A percentile compares a stretch with the other conserved stretches of the same genome.
Evolutionary conservation across 495 filamentous ascomycete species (phyloP).

Genomic region (Cercophora scortea): DNA sequence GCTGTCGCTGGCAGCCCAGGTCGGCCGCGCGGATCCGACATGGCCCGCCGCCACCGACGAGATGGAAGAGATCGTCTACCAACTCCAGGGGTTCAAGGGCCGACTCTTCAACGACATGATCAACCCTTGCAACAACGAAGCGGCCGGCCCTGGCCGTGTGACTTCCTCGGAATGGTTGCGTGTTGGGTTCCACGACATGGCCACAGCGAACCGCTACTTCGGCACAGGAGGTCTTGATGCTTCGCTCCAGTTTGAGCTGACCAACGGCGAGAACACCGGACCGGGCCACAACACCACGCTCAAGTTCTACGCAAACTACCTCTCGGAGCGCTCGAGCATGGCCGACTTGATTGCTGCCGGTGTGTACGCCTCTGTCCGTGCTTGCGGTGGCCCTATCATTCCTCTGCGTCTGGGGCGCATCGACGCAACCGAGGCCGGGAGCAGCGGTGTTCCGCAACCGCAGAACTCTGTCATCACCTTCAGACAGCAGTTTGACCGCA

Average conservation of each 20-base stretch:
- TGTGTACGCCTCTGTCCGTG: constrained; percentile 47
- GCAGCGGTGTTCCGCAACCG: constrained; percentile 49
- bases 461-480: constrained; percentile 47
- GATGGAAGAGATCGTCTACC: constrained; percentile 55
- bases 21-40: constrained; percentile 40
- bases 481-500: constrained; percentile 45
- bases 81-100: constrained; percentile 44
- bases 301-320: constrained; percentile 45
- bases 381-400: constrained; percentile 51
- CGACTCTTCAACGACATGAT: constrained; percentile 48
- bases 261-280: constrained; percentile 50
- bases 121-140: constrained; percentile 49
- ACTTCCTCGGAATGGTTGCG: constrained; percentile 56
- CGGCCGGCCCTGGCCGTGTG: constrained; percentile 45
- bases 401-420: constrained; percentile 46
- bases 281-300: constrained; percentile 50
- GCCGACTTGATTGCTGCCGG: constrained; percentile 56
- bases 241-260: constrained; percentile 51
- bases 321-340: constrained; percentile 40
- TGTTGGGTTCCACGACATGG: constrained; percentile 57
- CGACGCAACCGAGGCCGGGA: constrained; percentile 45
- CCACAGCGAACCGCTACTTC: constrained; percentile 41
- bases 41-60: constrained; percentile 54
- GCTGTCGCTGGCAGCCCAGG: constrained; percentile 21
- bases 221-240: constrained; percentile 51